Percentiles rank a stretch among this genome's conserved stretches.
Evolutionary conservation across 306 rosid genomes (phyloP).

Genomic region (Prunus davidiana): DNA sequence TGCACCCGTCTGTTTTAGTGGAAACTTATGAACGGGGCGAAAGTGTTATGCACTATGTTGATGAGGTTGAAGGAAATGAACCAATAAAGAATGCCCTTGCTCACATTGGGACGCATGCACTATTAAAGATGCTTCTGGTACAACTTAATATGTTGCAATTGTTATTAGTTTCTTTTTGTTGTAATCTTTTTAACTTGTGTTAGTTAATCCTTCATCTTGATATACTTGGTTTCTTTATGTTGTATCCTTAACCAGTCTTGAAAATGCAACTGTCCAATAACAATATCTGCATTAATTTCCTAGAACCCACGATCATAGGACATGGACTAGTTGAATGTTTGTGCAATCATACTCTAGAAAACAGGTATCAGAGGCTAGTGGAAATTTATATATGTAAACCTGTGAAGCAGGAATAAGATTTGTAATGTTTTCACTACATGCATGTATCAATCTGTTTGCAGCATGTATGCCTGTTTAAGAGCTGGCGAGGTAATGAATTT

Average conservation of each 20-base stretch:
- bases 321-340: background rate
- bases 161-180: conserved; percentile 5
- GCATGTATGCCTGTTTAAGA: background rate
- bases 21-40: conserved; percentile 77
- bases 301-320: background rate
- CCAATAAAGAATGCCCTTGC: conserved; percentile 62
- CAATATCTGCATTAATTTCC: background rate
- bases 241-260: background rate
- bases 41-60: conserved; percentile 62
- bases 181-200: background rate
- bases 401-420: background rate
- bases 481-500: background rate
- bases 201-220: background rate
- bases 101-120: conserved; percentile 76
- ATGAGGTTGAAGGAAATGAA: conserved; percentile 61
- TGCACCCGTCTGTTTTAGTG: conserved; percentile 80
- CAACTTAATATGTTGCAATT: background rate
- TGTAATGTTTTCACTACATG: background rate
- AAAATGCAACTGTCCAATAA: background rate
- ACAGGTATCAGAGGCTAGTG: background rate
- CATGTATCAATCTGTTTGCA: background rate
- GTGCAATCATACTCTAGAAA: background rate
- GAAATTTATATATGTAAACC: background rate
- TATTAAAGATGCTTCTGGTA: conserved; percentile 84
- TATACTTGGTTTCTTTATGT: background rate